These are phyloP conservation scores for Endocarpon pusillum DNA, from an alignment of 495 filamentous ascomycete species.

Conservation along the genomic window DNA sequence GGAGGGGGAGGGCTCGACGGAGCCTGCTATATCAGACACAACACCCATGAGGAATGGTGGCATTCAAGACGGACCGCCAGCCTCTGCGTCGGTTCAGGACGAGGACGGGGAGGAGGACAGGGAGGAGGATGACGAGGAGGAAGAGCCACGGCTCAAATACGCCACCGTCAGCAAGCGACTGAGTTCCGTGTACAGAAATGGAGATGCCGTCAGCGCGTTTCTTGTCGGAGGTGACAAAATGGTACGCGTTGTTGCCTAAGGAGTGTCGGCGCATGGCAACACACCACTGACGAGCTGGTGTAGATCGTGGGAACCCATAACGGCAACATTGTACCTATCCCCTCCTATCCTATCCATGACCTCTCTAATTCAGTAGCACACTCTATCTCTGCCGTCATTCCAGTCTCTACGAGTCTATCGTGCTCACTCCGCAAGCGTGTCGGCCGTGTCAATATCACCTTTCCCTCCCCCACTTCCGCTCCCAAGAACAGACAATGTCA, in stretches of 20 bases:
- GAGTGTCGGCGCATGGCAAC: neutral
- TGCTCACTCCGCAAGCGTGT: constrained; percentile 81
- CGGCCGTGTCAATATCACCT: constrained; percentile 78
- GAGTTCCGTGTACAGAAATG: constrained; percentile 72
- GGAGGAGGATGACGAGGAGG: constrained; percentile 76
- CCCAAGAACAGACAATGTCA: constrained; percentile 33
- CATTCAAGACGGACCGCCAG: constrained; percentile 2
- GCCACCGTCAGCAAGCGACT: constrained; percentile 65
- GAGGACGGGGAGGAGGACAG: constrained; percentile 42
- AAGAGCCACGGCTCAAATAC: constrained; percentile 93
- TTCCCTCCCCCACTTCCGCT: constrained; percentile 58
- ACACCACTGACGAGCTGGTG: constrained; percentile 7
- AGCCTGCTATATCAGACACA: constrained; percentile 10
- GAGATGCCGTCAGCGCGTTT: constrained; percentile 82
- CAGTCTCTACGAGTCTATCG: constrained; percentile 68
- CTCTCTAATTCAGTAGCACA: constrained; percentile 40
- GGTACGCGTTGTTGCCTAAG: constrained; percentile 33
- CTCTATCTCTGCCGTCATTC: constrained; percentile 65
- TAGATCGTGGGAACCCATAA: constrained; percentile 92
- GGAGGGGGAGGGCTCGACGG: constrained; percentile 12
- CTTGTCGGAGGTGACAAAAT: constrained; percentile 90
- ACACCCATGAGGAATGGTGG: constrained; percentile 12
- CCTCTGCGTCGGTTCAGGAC: constrained; percentile 9
- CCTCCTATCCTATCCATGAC: constrained; percentile 7
- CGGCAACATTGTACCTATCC: constrained; percentile 73